Evolutionary conservation across 176 grass and related monocot species (phyloP).

Genomic region (Eragrostis curvula): DNA sequence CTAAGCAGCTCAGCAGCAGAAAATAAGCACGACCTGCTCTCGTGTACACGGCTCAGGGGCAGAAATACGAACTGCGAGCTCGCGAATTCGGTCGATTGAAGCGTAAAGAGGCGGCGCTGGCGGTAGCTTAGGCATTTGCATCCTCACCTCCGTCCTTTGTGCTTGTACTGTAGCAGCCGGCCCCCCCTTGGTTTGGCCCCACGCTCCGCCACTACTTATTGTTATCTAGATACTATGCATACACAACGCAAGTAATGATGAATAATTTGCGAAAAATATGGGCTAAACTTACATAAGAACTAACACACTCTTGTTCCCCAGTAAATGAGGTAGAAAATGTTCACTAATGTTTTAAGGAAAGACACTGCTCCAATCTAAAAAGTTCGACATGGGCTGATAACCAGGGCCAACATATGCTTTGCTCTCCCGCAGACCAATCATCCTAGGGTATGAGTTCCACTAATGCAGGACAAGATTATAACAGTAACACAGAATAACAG

Average conservation of each 20-base stretch:
- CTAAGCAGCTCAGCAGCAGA: too few species aligned
- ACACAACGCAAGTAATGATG: background rate
- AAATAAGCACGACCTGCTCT: too few species aligned
- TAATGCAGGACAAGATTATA: constrained; percentile 19
- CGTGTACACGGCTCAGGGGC: too few species aligned
- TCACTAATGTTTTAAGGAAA: background rate
- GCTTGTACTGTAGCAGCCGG: too few species aligned
- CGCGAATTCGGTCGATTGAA: too few species aligned
- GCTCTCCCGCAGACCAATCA: background rate
- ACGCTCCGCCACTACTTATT: too few species aligned
- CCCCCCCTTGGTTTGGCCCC: too few species aligned
- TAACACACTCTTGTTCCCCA: background rate
- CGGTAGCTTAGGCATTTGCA: too few species aligned
- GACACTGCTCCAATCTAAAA: background rate
- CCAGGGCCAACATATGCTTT: background rate
- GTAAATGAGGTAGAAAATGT: background rate
- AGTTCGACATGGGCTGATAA: background rate
- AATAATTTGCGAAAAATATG: background rate
- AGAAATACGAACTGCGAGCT: too few species aligned
- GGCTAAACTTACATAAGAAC: background rate
- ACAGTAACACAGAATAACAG: background rate
- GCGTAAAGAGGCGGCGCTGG: too few species aligned
- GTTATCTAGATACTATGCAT: background rate
- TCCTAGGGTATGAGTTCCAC: background rate
- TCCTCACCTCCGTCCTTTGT: too few species aligned